Conservation (phyloP, 148 eudicot species). For the Beta vulgaris region DNA sequence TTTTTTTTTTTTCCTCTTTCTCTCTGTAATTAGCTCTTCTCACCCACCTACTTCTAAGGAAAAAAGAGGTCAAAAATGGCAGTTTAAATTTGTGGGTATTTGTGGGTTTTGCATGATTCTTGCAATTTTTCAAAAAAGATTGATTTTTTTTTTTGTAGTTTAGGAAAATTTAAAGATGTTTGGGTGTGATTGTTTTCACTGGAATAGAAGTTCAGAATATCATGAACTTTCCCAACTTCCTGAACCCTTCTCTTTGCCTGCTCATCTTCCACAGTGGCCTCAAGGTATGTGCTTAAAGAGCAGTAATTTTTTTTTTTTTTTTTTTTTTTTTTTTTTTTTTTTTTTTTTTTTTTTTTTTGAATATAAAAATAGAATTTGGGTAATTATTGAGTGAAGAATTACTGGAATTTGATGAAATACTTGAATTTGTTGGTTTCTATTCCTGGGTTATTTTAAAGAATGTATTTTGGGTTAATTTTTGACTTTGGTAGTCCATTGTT, state of each 20-base stretch:
- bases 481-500: not conserved
- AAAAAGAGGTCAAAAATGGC: constrained; percentile 5
- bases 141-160: not conserved
- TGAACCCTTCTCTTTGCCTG: constrained; percentile 54
- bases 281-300: constrained; percentile 41
- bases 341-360: not conserved
- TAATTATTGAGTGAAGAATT: not conserved
- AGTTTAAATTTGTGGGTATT: not conserved
- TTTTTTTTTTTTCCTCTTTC: too few species aligned
- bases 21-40: not conserved
- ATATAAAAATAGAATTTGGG: not conserved
- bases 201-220: constrained; percentile 33
- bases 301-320: not conserved
- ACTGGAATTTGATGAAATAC: constrained; percentile 20
- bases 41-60: constrained; percentile 5
- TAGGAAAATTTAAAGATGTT: constrained; percentile 25
- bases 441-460: not conserved
- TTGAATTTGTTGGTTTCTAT: not conserved
- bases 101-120: too few species aligned
- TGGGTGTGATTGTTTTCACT: constrained; percentile 44
- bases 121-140: not conserved
- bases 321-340: not conserved
- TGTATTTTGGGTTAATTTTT: not conserved
- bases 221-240: constrained; percentile 20
- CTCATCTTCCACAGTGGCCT: constrained; percentile 70